Base-by-base conservation (phyloP, 2,329 filamentous ascomycete species). In the Tolypocladium cylindrosporum region DNA sequence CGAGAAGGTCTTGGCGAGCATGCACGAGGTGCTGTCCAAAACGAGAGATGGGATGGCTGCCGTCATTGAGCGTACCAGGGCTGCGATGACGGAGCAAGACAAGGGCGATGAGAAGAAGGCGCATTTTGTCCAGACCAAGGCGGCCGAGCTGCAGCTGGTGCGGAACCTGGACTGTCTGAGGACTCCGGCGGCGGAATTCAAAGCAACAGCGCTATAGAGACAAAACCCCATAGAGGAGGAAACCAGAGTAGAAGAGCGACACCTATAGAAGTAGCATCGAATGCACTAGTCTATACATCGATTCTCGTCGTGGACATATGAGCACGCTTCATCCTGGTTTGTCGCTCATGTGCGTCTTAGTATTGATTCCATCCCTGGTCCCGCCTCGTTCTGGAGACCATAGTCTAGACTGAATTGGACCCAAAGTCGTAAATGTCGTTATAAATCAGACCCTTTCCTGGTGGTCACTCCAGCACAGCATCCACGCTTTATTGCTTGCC, bases 1-100 rank as follows among this genome's bases (percentile, higher is more conserved):
- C 2, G 89, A 94, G 74, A 94, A 89, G 76, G 93, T 96, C 6
- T 75, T 97, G 34, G 91, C 89, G 10, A 94, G 88, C 68, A 97
- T 99, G 93, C 90, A 97, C 69, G 84, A 87, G 65, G 85, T 97
- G 43, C 77, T 99, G 51, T 77, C 79, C 60, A 83, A 82, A 63
- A 89, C 91, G 58, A 80, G 86, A 64, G 77, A 79, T 60, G 84
- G 85, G 64, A 83, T 93, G 76, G 75, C 77, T 57, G 73, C 66
- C 13, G 74, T 79, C 59, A 73, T 79, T 61, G 73, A 73, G 64
- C 75, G 71, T 62, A 79, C 74, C 55, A 72, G 67, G 51, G 73
- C 73, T 4, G 69, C 71, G 43, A 71, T 77, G 62, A 69, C 72
- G 41, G 75, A 75, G 45, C 75, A 79, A 55, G 75, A 77, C 37